A percentile compares a stretch with the other conserved stretches of the same genome.
phyloP scores from a whole-genome alignment of 768 basidiomycete species.

The Russula vinacea region DNA sequence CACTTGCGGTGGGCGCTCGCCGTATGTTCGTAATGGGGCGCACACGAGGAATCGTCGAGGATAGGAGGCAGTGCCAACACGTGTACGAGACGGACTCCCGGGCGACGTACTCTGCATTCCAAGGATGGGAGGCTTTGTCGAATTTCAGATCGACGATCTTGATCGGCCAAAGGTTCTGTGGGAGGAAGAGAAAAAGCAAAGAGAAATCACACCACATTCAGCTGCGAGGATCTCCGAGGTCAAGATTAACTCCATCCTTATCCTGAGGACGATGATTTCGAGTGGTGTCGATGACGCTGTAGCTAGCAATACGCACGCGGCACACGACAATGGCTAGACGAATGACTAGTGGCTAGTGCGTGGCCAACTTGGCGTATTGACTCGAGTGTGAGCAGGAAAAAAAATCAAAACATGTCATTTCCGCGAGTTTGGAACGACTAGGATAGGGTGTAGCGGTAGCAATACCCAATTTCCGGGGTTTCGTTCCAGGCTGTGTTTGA shows the following conservation, averaged over 20 bases:
- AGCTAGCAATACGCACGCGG: background rate
- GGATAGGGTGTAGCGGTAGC: background rate
- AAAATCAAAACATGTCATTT: background rate
- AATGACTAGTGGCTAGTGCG: background rate
- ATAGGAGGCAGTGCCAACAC: background rate
- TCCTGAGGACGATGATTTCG: background rate
- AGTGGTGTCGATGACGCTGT: background rate
- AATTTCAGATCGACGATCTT: background rate
- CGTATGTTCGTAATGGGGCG: background rate
- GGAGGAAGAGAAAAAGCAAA: background rate
- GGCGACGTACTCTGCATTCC: background rate
- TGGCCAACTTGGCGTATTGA: background rate
- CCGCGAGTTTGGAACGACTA: background rate
- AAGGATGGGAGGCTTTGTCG: background rate
- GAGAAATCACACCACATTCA: background rate
- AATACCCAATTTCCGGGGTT: background rate
- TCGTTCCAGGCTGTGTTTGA: background rate
- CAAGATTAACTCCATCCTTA: background rate
- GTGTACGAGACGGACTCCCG: background rate
- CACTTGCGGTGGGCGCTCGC: background rate
- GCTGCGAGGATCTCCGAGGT: background rate
- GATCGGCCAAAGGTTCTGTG: background rate
- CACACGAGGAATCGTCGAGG: background rate
- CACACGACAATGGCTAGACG: background rate
- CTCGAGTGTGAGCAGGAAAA: background rate